Base-by-base conservation (phyloP, 169 alveolate genomes). In the Eimeria nieschulzi region DNA sequence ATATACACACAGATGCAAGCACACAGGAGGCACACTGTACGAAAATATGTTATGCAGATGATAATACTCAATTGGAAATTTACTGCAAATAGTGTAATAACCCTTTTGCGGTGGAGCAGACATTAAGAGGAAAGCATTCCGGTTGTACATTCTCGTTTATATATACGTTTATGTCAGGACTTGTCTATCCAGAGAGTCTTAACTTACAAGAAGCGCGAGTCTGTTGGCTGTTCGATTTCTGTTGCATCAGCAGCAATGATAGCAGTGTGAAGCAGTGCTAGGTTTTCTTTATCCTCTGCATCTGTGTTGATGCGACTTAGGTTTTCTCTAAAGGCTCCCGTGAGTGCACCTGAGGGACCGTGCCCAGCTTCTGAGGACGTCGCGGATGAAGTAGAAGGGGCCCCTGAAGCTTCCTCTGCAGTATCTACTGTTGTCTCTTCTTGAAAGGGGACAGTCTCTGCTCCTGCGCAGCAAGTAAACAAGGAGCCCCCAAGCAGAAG, bases 181-280 rank as follows among this genome's bases (percentile, higher is more conserved):
- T 59, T 19, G 68, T 12, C 23, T 15, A 59, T 12, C 68, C 15
- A 59, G 68, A 0, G n/a, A 59, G 23, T 19, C 23, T 15, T 59
- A 59, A 59, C 87, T 56, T 80, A 80, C 73, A 59, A 23, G 55
- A 56, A 80, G 10, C 25, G 87, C 25, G 46, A 46, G 73, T 25
- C 87, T 17, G 87, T 15, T 33, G 46, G 9, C 75, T 23, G 51
- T 73, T 80, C 87, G 17, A 73, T 8, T 73, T 80, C 87, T 55
- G 87, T 33, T 26, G 61, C 87, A 80, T 59, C 73, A 26, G 87
- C 87, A 12, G 55, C 87, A 55, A 80, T 10, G 61, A 80, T 80
- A 3, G 55, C 46, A 66, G 87, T 17, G 12, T 26, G 73, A 13
- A 80, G 73, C 54, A 9, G 25, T 46, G 55, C 75, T 26, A 80